These are phyloP conservation scores for Casuarina glauca DNA, from an alignment of 306 rosid genomes.

Conservation along the genomic window DNA sequence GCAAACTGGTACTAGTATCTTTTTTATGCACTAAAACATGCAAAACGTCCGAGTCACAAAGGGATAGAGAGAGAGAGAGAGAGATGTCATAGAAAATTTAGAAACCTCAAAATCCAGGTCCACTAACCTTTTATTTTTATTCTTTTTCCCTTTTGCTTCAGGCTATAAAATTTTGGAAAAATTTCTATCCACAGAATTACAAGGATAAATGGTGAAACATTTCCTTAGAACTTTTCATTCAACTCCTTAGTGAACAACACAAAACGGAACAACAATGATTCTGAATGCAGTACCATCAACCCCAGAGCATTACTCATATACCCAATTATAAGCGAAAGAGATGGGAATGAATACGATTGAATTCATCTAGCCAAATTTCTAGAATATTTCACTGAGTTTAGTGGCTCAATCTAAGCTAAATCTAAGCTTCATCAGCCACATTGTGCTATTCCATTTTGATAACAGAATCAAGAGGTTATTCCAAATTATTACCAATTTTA, in stretches of 20 bases:
- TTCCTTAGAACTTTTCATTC: not conserved
- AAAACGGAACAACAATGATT: not conserved
- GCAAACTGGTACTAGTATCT: not conserved
- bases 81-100: not conserved
- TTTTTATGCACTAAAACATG: not conserved
- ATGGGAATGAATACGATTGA: not conserved
- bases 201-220: not conserved
- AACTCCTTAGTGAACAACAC: not conserved
- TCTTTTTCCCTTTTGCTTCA: not conserved
- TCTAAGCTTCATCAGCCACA: slow-evolving; percentile 30
- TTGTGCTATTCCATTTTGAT: slow-evolving; percentile 8
- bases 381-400: not conserved
- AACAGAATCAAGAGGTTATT: slow-evolving; percentile 16
- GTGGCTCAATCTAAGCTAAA: slow-evolving; percentile 3
- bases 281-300: not conserved
- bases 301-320: not conserved
- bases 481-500: not conserved
- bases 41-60: not conserved
- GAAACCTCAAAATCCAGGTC: not conserved
- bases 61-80: not conserved
- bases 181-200: not conserved
- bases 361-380: not conserved
- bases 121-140: not conserved
- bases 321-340: not conserved
- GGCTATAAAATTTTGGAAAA: not conserved